A percentile compares a stretch with the other conserved stretches of the same genome.
These are phyloP conservation scores for Isoetes taiwanensis DNA, from an alignment of 75 land plant genomes.

Conservation along the genomic window DNA sequence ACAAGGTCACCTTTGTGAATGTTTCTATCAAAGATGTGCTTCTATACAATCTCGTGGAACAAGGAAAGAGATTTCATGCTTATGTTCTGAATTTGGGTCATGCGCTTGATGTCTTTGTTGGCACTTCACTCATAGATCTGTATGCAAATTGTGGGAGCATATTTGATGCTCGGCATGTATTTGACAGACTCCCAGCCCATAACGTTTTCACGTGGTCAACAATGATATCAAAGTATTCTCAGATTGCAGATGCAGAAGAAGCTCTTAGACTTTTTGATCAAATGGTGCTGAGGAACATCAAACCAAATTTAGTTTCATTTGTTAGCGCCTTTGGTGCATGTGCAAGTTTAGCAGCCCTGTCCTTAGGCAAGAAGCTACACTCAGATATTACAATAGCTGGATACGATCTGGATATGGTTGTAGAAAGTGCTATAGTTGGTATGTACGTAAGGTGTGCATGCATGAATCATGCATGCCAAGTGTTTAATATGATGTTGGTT, in stretches of 20 bases:
- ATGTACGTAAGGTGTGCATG: no score
- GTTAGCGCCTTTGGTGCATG: no score
- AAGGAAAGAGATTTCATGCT: slow-evolving; percentile 6
- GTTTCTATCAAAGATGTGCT: slow-evolving; percentile 11
- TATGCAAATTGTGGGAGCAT: slow-evolving; percentile 13
- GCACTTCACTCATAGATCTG: not conserved
- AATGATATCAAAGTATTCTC: not conserved
- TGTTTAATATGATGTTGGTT: no score
- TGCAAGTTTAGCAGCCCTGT: no score
- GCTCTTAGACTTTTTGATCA: not conserved
- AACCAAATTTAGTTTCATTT: slow-evolving; percentile 9
- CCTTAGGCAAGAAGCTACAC: no score
- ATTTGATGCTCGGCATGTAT: not conserved
- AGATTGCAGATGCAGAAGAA: not conserved
- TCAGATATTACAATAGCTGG: no score
- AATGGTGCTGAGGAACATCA: slow-evolving; percentile 2
- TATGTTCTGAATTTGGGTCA: not conserved
- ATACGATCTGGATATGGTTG: no score
- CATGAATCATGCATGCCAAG: no score
- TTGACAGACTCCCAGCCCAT: not conserved
- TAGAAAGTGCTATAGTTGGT: no score
- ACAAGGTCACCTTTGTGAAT: slow-evolving; percentile 1
- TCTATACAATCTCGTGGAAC: not conserved
- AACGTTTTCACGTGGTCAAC: not conserved
- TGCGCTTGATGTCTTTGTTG: not conserved